Percentiles rank a stretch among this genome's conserved stretches.
Conservation (phyloP, 129 eudicot genomes). For the Kitagawia praeruptora region DNA sequence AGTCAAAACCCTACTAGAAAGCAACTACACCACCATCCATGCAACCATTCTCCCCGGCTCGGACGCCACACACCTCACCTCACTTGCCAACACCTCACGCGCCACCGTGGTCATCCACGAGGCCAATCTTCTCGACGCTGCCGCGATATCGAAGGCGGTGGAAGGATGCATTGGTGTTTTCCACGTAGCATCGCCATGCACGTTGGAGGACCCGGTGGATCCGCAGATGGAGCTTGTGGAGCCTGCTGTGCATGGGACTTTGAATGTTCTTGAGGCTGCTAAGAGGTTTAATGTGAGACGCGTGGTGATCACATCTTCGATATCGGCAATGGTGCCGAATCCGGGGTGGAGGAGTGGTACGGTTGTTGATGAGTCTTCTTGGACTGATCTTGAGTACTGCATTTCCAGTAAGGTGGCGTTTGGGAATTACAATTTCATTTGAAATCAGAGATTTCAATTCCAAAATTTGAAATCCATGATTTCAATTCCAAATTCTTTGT, state of each 20-base stretch:
- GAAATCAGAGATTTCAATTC: no score
- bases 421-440: no score
- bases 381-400: slow-evolving; percentile 83
- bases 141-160: slow-evolving; percentile 35
- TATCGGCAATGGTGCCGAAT: slow-evolving; percentile 65
- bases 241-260: slow-evolving; percentile 67
- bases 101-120: slow-evolving; percentile 37
- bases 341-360: slow-evolving; percentile 42
- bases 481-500: no score
- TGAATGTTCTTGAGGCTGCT: slow-evolving; percentile 57
- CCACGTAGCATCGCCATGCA: slow-evolving; percentile 86
- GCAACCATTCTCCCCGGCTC: slow-evolving; percentile 62
- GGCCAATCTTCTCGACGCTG: slow-evolving; percentile 50
- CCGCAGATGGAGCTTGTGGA: slow-evolving; percentile 60
- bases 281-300: slow-evolving; percentile 42
- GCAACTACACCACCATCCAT: slow-evolving; percentile 68
- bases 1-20: slow-evolving; percentile 41
- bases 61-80: slow-evolving; percentile 45
- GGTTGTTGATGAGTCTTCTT: slow-evolving; percentile 51
- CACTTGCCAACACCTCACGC: slow-evolving; percentile 40
- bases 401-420: slow-evolving; percentile 44
- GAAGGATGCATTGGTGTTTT: slow-evolving; percentile 57
- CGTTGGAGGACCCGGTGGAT: slow-evolving; percentile 59
- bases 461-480: no score
- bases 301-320: slow-evolving; percentile 73